These are phyloP conservation scores for Aspergillus sergii DNA, from an alignment of 2,329 filamentous ascomycete genomes.

Conservation along the genomic window DNA sequence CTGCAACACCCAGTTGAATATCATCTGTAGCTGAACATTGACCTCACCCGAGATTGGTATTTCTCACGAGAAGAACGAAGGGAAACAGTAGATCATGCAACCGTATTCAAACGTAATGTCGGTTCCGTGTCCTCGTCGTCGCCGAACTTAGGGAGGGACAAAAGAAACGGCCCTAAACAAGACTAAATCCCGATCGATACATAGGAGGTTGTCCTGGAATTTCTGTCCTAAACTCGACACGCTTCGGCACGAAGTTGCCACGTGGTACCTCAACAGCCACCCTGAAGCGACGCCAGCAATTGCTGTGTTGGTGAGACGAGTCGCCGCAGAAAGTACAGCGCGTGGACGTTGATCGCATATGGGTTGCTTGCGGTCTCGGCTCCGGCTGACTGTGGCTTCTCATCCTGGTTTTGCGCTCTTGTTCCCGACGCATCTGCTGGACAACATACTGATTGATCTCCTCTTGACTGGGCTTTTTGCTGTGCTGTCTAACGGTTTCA, in stretches of 20 bases:
- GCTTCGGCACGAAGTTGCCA: conserved; percentile 25
- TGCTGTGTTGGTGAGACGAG: conserved; percentile 21
- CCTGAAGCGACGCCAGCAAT: conserved; percentile 29
- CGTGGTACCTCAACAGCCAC: conserved; percentile 28
- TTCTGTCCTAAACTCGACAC: conserved; percentile 25
- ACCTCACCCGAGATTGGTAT: neutral
- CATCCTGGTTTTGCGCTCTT: conserved; percentile 21
- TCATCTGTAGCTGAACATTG: neutral
- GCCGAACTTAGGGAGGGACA: neutral
- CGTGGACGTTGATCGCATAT: conserved; percentile 3
- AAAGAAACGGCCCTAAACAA: conserved; percentile 17
- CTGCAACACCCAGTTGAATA: neutral
- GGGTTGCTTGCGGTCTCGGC: conserved; percentile 8
- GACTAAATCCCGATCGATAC: conserved; percentile 28
- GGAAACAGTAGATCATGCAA: neutral
- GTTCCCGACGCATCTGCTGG: conserved; percentile 29
- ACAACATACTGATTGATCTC: conserved; percentile 34
- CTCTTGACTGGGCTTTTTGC: conserved; percentile 31
- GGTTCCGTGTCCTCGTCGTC: neutral
- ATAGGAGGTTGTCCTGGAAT: conserved; percentile 25
- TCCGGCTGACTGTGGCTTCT: conserved; percentile 27
- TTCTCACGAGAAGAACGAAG: neutral
- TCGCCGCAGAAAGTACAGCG: conserved; percentile 29
- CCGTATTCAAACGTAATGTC: neutral
- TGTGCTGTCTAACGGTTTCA: conserved; percentile 16